Conservation (phyloP, 768 basidiomycete genomes). For the Lactarius hatsudake region DNA sequence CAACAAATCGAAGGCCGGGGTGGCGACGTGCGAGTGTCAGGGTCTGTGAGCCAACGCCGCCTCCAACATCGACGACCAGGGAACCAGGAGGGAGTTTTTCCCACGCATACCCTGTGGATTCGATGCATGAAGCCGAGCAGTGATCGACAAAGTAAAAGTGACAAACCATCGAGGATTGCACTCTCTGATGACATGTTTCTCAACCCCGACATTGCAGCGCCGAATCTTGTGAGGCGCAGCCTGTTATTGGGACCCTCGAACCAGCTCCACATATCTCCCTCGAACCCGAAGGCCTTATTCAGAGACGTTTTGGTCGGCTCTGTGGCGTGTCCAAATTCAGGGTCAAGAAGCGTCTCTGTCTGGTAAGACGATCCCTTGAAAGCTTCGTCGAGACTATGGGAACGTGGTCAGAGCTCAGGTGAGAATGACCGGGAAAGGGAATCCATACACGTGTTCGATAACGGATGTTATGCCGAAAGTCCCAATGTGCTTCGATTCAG, state of each 20-base stretch:
- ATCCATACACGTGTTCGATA: background rate
- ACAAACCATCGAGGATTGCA: conserved; percentile 6
- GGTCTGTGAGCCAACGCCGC: background rate
- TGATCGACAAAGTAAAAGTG: background rate
- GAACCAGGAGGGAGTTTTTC: background rate
- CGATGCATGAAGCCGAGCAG: background rate
- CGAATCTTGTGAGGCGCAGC: background rate
- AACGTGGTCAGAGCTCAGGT: background rate
- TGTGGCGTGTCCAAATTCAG: background rate
- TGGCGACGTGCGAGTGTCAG: background rate
- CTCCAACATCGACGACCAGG: background rate
- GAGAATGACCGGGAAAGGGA: background rate
- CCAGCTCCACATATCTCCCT: background rate
- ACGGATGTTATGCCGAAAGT: background rate
- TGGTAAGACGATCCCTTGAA: conserved; percentile 36
- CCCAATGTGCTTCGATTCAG: background rate
- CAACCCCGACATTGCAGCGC: conserved; percentile 34
- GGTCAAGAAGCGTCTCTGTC: conserved; percentile 35
- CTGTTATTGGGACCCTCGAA: background rate
- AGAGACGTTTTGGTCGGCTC: background rate
- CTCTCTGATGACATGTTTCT: background rate
- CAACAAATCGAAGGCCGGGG: background rate
- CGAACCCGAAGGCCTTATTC: background rate
- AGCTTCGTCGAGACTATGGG: conserved; percentile 30
- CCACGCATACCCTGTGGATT: background rate